Evolutionary conservation across 768 basidiomycete genomes (phyloP).

Genomic region (Hysterangium stoloniferum): DNA sequence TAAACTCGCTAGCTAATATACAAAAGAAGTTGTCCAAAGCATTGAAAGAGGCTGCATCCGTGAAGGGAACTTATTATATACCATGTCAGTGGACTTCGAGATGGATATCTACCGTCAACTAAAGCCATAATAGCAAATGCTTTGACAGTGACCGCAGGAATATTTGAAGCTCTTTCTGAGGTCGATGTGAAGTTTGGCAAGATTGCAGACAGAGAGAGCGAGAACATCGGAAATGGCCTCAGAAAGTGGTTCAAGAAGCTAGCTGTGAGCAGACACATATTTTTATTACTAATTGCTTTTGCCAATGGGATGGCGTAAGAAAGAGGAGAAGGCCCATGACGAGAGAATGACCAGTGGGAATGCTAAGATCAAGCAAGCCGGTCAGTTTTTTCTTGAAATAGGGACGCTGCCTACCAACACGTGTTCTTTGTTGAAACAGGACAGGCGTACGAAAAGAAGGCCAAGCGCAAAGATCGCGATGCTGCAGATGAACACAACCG

Average conservation of each 20-base stretch:
- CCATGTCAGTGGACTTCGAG: constrained; percentile 47
- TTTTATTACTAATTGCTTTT: neutral
- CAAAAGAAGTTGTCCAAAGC: constrained; percentile 75
- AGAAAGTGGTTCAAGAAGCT: constrained; percentile 87
- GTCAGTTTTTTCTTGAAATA: constrained; percentile 26
- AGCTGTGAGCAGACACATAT: constrained; percentile 38
- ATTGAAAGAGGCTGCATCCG: constrained; percentile 52
- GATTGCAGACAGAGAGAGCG: constrained; percentile 66
- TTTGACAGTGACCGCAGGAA: constrained; percentile 50
- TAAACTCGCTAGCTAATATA: constrained; percentile 47
- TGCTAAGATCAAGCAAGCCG: constrained; percentile 69
- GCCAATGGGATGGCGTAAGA: constrained; percentile 34
- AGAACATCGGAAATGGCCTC: constrained; percentile 53
- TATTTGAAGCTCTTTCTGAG: constrained; percentile 66
- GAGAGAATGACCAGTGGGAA: constrained; percentile 61
- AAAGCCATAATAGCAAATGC: constrained; percentile 40
- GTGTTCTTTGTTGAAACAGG: constrained; percentile 32
- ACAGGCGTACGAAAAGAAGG: constrained; percentile 69
- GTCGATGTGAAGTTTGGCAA: constrained; percentile 71
- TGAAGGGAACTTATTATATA: constrained; percentile 54
- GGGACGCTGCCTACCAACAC: neutral
- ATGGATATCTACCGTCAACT: neutral
- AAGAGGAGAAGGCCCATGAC: constrained; percentile 74
- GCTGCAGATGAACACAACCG: constrained; percentile 67
- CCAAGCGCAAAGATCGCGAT: constrained; percentile 63